phyloP scores from a whole-genome alignment of 345 rosid genomes.

The Rhodamnia rubescens region DNA sequence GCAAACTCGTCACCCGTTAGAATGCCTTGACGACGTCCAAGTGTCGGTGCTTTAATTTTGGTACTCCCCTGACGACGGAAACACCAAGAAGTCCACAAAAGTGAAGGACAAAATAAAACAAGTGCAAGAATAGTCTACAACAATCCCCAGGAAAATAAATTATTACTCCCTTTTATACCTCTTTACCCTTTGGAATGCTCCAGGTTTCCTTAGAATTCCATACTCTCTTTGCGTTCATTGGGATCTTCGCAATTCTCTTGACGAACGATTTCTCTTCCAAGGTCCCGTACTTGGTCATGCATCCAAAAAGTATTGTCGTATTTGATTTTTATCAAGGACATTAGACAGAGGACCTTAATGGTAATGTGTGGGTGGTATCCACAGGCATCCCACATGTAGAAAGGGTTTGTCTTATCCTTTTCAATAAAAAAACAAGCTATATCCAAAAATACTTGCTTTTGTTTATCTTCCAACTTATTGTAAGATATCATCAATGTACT shows the following conservation, averaged over 20 bases:
- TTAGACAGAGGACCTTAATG: background rate
- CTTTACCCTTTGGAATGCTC: no score
- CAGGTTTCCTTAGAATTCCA: background rate
- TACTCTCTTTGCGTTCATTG: background rate
- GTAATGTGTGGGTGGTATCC: background rate
- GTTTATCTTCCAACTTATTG: background rate
- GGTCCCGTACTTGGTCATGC: background rate
- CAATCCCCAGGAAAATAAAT: no score
- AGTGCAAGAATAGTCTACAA: no score
- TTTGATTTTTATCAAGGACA: background rate
- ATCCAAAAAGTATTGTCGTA: background rate
- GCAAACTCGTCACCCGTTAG: background rate
- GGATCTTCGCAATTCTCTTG: background rate
- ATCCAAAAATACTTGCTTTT: background rate
- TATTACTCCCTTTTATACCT: no score
- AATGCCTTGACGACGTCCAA: no score
- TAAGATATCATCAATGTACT: background rate
- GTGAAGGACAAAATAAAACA: no score
- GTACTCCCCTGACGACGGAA: no score
- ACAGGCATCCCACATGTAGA: background rate
- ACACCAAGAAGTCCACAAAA: no score
- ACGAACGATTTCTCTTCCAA: accelerated
- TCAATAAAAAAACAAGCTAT: background rate
- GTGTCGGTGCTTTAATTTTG: no score
- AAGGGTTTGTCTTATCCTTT: background rate